These are phyloP conservation scores for Triticum turgidum DNA, from an alignment of 176 grass and related monocot species.

Conservation along the genomic window DNA sequence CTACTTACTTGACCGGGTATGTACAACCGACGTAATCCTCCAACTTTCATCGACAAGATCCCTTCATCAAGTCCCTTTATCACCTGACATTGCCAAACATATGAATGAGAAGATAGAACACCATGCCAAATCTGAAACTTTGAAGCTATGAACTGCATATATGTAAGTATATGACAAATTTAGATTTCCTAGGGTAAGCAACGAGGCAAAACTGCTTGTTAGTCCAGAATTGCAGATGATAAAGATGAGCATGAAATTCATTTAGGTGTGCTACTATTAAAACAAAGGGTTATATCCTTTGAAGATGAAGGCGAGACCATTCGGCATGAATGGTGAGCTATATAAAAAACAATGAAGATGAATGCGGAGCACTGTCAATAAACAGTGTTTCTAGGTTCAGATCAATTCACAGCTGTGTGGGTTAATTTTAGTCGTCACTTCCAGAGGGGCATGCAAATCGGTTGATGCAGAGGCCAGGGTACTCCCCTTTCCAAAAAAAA, in stretches of 20 bases:
- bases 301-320: background rate
- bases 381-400: background rate
- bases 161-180: too few relatives aligned
- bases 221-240: background rate
- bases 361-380: background rate
- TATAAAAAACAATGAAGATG: background rate
- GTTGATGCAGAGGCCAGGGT: too few relatives aligned
- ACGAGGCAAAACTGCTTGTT: too few relatives aligned
- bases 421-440: background rate
- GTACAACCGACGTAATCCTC: conserved; percentile 83
- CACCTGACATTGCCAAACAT: conserved; percentile 41
- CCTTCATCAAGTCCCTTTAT: conserved; percentile 95
- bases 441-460: background rate
- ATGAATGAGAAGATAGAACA: background rate
- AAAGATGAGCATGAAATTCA: background rate
- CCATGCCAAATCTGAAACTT: background rate
- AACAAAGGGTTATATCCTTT: background rate
- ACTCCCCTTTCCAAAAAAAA: too few relatives aligned
- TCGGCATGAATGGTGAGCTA: too few relatives aligned
- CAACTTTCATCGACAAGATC: conserved; percentile 85
- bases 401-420: background rate
- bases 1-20: conserved; percentile 82
- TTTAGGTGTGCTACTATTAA: background rate
- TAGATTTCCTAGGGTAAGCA: background rate
- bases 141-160: background rate